phyloP scores from a whole-genome alignment of 1,284 basidiomycete genomes.

The Cerioporus squamosus region DNA sequence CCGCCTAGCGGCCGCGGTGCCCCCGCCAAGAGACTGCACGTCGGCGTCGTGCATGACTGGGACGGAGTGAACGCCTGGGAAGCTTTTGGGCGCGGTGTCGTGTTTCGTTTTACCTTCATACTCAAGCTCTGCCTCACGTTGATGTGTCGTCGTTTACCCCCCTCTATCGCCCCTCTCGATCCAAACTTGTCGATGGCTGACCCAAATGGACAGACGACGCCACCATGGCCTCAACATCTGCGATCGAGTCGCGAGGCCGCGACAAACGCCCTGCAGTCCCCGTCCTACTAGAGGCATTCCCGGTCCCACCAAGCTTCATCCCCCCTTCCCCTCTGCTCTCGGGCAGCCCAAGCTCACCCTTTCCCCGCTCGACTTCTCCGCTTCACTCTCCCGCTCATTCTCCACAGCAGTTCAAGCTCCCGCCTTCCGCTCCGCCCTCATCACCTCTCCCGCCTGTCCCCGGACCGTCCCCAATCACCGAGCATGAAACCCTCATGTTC shows the following conservation, averaged over 20 bases:
- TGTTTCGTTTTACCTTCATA: not conserved
- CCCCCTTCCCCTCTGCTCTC: conserved; percentile 40
- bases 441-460: conserved; percentile 55
- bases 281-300: conserved; percentile 53
- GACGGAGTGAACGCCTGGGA: not conserved
- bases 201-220: conserved; percentile 5
- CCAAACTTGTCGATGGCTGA: not conserved
- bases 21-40: not conserved
- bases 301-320: conserved; percentile 54
- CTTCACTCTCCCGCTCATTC: conserved; percentile 17
- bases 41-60: not conserved
- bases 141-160: not conserved
- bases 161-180: not conserved
- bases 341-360: conserved; percentile 9
- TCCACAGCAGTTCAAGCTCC: conserved; percentile 36
- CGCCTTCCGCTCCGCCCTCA: conserved; percentile 49
- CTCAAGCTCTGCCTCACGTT: not conserved
- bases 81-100: not conserved
- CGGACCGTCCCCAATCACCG: conserved; percentile 51
- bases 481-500: conserved; percentile 48
- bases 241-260: conserved; percentile 26
- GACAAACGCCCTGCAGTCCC: conserved; percentile 37
- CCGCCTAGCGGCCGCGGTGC: not conserved
- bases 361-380: conserved; percentile 21
- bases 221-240: conserved; percentile 27